Percentiles rank a stretch among this genome's conserved stretches.
These are phyloP conservation scores for Nelumbo lutea DNA, from an alignment of 164 flowering plant species.

Conservation along the genomic window DNA sequence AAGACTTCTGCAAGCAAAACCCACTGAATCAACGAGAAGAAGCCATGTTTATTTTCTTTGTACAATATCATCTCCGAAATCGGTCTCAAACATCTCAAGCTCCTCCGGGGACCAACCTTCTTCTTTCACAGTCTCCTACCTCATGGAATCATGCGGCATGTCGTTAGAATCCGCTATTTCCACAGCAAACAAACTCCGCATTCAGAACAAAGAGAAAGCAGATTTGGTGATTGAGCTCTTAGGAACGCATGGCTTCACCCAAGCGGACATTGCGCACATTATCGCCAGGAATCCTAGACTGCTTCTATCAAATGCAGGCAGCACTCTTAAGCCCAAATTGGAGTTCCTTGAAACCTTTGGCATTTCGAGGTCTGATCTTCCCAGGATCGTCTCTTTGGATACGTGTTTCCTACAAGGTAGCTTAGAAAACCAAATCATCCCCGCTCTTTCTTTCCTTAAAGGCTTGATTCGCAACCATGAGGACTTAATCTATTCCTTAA, in stretches of 20 bases:
- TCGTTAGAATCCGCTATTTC: slow-evolving; percentile 18
- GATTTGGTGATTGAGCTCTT: background rate
- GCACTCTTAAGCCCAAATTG: slow-evolving; percentile 14
- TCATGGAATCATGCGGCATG: slow-evolving; percentile 21
- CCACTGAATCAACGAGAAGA: background rate
- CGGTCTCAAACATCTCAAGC: background rate
- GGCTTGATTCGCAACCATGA: background rate
- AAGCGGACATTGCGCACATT: slow-evolving; percentile 2
- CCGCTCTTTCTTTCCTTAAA: background rate
- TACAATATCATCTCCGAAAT: background rate
- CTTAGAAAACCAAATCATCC: slow-evolving; percentile 7
- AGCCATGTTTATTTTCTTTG: background rate
- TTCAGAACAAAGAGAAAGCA: slow-evolving; percentile 10
- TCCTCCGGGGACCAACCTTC: background rate
- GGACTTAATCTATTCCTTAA: background rate
- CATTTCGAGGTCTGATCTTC: slow-evolving; percentile 1
- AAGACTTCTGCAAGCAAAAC: background rate
- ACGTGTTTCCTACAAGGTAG: background rate
- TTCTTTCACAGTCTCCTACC: slow-evolving; percentile 18
- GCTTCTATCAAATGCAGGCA: slow-evolving; percentile 7
- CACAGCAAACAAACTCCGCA: slow-evolving; percentile 4
- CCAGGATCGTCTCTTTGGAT: background rate
- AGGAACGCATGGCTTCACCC: slow-evolving; percentile 6
- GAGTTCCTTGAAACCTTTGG: slow-evolving; percentile 13
- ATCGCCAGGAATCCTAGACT: background rate